Percentiles rank a stretch among this genome's conserved stretches.
Conservation (phyloP, 208 protist genomes). For the Naegleria lovaniensis region DNA sequence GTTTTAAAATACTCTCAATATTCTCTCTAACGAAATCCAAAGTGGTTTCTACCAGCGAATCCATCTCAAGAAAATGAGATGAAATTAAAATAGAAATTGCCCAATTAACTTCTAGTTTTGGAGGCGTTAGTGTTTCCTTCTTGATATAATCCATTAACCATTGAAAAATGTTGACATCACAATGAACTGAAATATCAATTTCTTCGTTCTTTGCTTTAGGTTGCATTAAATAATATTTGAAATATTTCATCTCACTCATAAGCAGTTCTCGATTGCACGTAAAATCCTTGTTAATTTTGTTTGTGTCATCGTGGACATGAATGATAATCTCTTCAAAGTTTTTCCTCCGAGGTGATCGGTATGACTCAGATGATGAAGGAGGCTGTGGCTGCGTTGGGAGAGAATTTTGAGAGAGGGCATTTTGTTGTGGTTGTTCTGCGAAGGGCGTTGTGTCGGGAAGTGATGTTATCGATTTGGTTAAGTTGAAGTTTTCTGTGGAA, state of each 20-base stretch:
- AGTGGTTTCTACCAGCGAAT: conserved; percentile 30
- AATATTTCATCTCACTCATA: conserved; percentile 45
- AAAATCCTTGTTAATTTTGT: conserved; percentile 39
- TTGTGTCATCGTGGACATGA: conserved; percentile 23
- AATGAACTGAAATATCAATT: conserved; percentile 45
- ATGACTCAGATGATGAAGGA: not conserved
- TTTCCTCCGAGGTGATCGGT: not conserved
- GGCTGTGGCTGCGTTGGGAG: not conserved
- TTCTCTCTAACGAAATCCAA: conserved; percentile 37
- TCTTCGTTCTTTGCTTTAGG: conserved; percentile 30
- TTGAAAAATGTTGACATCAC: conserved; percentile 46
- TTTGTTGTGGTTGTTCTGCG: not conserved
- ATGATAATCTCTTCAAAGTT: not conserved
- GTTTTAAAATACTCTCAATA: conserved; percentile 39
- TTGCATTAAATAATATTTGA: conserved; percentile 38
- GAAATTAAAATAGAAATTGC: conserved; percentile 48
- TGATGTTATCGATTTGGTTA: not conserved
- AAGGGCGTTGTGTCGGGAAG: not conserved
- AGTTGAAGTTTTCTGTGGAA: not conserved
- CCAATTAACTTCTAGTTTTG: conserved; percentile 23
- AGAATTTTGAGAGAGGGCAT: not conserved
- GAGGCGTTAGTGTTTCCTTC: not conserved
- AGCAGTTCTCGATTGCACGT: conserved; percentile 35
- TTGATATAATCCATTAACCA: conserved; percentile 48
- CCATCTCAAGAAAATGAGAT: conserved; percentile 49